Evolutionary conservation across 2,329 filamentous ascomycete genomes (phyloP), one percentile per base, ranked within the genome.

Genomic region (Arthrobotrys musiformis): DNA sequence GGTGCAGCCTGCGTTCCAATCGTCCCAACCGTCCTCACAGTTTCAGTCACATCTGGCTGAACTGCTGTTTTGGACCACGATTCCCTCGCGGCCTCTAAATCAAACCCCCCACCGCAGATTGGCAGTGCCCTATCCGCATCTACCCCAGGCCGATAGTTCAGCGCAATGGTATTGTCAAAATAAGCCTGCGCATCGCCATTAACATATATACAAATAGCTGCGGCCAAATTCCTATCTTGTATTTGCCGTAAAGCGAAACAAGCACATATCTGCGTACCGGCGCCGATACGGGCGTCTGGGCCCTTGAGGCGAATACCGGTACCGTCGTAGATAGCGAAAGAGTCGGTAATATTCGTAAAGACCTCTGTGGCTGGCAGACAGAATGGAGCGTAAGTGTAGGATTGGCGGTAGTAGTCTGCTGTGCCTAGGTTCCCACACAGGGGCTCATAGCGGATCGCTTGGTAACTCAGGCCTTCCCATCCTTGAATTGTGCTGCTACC

Each of bases 391-490:
- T 7, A 61, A 2, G 40, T 13, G 4, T 46, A 44, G 4, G 46
- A 35, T 28, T 46, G 35, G 8, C 40, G 35, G 35, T 61, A 61
- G 13, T 37, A 40, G 6, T 46, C 56, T 15, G 56, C 56, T 40
- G 52, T 24, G 19, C 56, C 56, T 28, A 61, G 19, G 24, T 44
- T 61, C 28, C 56, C 56, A 22, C 56, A 61, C 1, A 61, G 40
- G 22, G 56, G 56, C 19, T 61, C 56, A 24, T 37, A 61, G 13
- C 56, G 56, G 35, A 61, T 61, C 17, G 56, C 56, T 35, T 44
- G 37, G 56, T 61, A 61, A 28, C 19, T 46, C 17, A 33, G 11
- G 4, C 56, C 56, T 11, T 61, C 56, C 35, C 22, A 61, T 6
- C 40, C 40, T 1, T 24, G 56, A 22, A 61, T 46, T 9, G 37